phyloP scores from a whole-genome alignment of 805 yeast genomes.

The Candida insectorum region DNA sequence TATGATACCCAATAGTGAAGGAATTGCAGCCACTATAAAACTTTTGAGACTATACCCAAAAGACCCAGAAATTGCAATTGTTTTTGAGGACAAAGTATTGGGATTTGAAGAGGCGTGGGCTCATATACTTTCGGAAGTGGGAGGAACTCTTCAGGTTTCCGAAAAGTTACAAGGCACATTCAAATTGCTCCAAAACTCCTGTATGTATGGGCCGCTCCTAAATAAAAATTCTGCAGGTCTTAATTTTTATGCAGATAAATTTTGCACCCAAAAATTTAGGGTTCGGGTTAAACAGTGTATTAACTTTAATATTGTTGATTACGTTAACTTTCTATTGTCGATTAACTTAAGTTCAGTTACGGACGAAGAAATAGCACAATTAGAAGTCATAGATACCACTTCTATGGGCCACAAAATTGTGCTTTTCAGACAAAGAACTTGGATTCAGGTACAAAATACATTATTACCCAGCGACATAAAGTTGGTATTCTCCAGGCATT shows the following conservation, averaged over 20 bases:
- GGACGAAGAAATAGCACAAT: conserved; percentile 1
- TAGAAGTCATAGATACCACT: conserved; percentile 16
- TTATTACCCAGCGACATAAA: conserved; percentile 34
- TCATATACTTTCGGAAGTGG: conserved; percentile 18
- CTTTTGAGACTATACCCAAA: conserved; percentile 43
- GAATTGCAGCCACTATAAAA: conserved; percentile 30
- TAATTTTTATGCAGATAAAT: conserved; percentile 1
- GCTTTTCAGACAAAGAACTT: conserved; percentile 19
- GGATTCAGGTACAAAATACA: conserved; percentile 24
- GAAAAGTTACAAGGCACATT: not conserved
- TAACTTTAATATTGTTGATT: conserved; percentile 33
- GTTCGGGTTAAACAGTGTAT: conserved; percentile 31
- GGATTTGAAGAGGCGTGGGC: conserved; percentile 59
- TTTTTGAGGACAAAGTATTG: conserved; percentile 34
- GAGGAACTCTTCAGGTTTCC: conserved; percentile 1
- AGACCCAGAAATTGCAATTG: conserved; percentile 36
- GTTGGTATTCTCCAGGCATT: conserved; percentile 45
- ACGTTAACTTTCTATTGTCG: conserved; percentile 27
- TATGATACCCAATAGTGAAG: conserved; percentile 40
- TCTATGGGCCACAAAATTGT: conserved; percentile 19
- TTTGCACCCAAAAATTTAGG: conserved; percentile 7
- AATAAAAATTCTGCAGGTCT: not conserved
- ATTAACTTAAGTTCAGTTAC: conserved; percentile 6
- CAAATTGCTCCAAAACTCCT: not conserved
- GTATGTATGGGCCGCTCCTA: not conserved